Base-by-base conservation (phyloP, 306 rosid species). In the Glycyrrhiza uralensis region DNA sequence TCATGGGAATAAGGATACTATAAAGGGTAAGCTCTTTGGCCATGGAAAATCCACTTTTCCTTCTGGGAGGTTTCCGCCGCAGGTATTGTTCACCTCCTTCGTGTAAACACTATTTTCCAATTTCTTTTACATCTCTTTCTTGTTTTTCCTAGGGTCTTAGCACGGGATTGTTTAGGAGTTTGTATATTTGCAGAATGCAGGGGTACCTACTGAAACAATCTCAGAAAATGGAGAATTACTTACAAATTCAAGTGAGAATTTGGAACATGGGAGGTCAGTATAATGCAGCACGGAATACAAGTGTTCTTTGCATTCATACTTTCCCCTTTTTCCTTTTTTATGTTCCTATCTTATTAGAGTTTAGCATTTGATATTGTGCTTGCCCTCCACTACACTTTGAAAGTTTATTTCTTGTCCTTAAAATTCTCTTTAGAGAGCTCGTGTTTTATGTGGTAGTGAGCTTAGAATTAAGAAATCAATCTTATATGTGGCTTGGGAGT, bases 191-290 rank as follows among this genome's bases (percentile, higher is more conserved):
- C 86, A 87, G 92, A 65, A 76, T 60, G 78, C 74, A 30, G 76
- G 81, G 65, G 35, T 57, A 22, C 69, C 71, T 51, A 60, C 72
- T 22, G 58, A 60, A 45, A 47, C 63, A n/a, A 32, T 17, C 47
- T 7, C 73, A 52, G 70, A 52, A 26, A 71, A 51, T 64, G 83
- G 76, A 35, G 76, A 76, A 6, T n/a, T n/a, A 19, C 38, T 41
- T 66, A 33, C 51, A 2, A 72, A 44, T 39, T 66, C 70, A 60
- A 42, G 61, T 8, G 85, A 74, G 57, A 76, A 69, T 72, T 57
- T 8, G 45, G 84, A 80, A 66, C 56, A 13, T 67, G 80, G 46
- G 71, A 85, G 89, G 88, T 85, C 76, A 76, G 89, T 82, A 41
- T 69, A 38, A 30, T 45, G 68, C 80, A 24, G 17, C 51, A 36